Evolutionary conservation across 306 rosid species (phyloP).

Genomic region (Pyrus betulifolia): DNA sequence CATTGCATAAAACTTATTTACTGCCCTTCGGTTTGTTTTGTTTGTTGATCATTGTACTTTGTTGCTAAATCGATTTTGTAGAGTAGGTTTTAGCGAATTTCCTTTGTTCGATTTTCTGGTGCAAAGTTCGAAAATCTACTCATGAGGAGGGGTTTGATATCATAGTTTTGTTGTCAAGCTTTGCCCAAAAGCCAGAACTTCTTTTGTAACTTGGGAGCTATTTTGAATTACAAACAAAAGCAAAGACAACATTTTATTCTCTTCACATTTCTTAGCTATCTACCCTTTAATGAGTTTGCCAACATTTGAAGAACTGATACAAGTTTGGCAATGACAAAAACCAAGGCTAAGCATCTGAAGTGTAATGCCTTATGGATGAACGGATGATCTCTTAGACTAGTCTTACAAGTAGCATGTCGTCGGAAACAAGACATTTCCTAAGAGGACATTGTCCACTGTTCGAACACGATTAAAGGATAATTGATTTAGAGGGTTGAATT

Average conservation of each 20-base stretch:
- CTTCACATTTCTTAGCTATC: background rate
- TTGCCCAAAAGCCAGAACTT: background rate
- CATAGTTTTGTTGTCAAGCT: background rate
- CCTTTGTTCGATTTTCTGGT: background rate
- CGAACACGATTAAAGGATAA: background rate
- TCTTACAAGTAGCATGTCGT: background rate
- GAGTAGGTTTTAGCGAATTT: background rate
- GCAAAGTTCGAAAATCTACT: background rate
- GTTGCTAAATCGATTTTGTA: background rate
- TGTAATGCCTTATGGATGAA: background rate
- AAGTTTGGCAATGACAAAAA: background rate
- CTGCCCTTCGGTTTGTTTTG: background rate
- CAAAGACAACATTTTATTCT: background rate
- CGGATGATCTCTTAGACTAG: background rate
- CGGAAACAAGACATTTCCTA: background rate
- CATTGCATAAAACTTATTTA: too few relatives aligned
- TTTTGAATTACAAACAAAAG: background rate
- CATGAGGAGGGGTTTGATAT: background rate
- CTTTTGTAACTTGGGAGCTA: background rate
- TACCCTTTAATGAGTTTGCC: background rate
- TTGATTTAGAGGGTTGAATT: background rate
- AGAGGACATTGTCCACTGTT: background rate
- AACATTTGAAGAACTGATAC: background rate
- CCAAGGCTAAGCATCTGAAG: background rate
- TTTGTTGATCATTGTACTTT: background rate